A percentile compares a stretch with the other conserved stretches of the same genome.
phyloP scores from a whole-genome alignment of 2,329 filamentous ascomycete species.

The Aspergillus pseudoviridinutans region DNA sequence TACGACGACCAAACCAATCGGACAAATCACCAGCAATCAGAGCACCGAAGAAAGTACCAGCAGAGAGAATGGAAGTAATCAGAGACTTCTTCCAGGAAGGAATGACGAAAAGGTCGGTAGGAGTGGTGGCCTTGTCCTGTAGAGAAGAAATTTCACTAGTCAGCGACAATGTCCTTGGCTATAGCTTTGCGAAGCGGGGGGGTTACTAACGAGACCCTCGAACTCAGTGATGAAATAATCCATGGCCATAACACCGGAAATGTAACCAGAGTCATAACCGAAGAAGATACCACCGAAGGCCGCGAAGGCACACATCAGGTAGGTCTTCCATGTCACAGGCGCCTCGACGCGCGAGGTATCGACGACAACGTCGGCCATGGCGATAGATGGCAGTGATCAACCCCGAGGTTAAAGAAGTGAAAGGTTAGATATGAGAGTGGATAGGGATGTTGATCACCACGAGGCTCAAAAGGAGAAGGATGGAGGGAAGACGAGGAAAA shows the following conservation, averaged over 20 bases:
- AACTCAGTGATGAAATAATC: constrained; percentile 44
- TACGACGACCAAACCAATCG: constrained; percentile 63
- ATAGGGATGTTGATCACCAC: not conserved
- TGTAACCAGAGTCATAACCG: constrained; percentile 57
- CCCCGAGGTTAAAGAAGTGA: not conserved
- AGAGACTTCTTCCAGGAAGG: constrained; percentile 53
- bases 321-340: constrained; percentile 56
- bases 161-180: not conserved
- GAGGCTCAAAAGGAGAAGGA: not conserved
- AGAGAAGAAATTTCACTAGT: not conserved
- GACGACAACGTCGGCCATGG: constrained; percentile 35
- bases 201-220: constrained; percentile 28
- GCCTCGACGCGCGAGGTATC: constrained; percentile 56
- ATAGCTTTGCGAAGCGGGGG: not conserved
- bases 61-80: constrained; percentile 73
- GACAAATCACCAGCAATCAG: constrained; percentile 73
- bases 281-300: constrained; percentile 60
- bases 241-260: constrained; percentile 51
- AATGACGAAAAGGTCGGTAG: constrained; percentile 38
- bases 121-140: constrained; percentile 25
- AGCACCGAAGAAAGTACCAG: constrained; percentile 74
- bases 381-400: constrained; percentile 1
- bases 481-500: not conserved
- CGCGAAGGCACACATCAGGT: constrained; percentile 58
- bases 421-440: not conserved